Conservation (phyloP, 306 rosid genomes). For the Herpetospermum pedunculosum region DNA sequence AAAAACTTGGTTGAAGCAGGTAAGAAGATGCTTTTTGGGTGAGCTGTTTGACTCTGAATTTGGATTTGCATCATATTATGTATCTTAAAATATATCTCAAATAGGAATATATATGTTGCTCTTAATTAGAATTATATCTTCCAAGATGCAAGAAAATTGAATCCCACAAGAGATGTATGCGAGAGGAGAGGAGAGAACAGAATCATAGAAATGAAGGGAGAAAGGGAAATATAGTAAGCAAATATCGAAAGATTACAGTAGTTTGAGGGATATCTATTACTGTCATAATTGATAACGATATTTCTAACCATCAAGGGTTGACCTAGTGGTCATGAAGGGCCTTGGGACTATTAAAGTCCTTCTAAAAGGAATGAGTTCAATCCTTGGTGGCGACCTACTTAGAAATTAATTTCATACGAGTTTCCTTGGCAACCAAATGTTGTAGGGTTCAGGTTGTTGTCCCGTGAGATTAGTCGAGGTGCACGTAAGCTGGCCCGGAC, state of each 20-base stretch:
- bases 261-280: neutral
- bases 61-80: neutral
- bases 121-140: neutral
- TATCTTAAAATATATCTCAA: neutral
- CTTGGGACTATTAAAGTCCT: too few relatives aligned
- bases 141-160: neutral
- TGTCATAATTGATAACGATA: neutral
- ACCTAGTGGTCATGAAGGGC: too few relatives aligned
- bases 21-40: constrained; percentile 15
- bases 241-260: neutral
- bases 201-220: neutral
- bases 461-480: too few relatives aligned
- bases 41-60: neutral
- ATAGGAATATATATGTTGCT: neutral
- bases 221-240: neutral
- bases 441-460: too few relatives aligned
- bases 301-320: too few relatives aligned
- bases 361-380: too few relatives aligned
- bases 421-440: too few relatives aligned
- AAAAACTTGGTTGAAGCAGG: constrained; percentile 77
- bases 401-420: too few relatives aligned
- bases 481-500: too few relatives aligned
- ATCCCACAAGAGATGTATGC: neutral
- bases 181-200: neutral
- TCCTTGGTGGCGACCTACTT: too few relatives aligned